Conservation (phyloP, 129 eudicot genomes). For the Flaveria linearis region DNA sequence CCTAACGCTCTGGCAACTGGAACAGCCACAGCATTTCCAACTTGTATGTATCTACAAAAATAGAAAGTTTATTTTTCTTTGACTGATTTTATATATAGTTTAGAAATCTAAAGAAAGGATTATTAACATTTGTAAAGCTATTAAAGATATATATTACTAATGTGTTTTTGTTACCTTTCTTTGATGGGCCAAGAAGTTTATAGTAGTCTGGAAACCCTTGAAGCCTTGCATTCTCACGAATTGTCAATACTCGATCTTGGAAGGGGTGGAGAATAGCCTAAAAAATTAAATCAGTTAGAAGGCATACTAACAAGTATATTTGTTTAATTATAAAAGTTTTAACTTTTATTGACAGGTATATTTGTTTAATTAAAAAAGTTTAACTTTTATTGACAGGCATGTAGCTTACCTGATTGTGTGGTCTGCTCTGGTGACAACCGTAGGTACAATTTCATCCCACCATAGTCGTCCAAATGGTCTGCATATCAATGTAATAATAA, state of each 20-base stretch:
- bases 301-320: slow-evolving; percentile 38
- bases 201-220: slow-evolving; percentile 88
- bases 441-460: slow-evolving; percentile 93
- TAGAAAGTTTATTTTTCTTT: not conserved
- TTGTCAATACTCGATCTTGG: slow-evolving; percentile 62
- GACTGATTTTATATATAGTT: not conserved
- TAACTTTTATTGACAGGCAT: slow-evolving; percentile 19
- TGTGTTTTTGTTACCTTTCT: slow-evolving; percentile 50
- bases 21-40: slow-evolving; percentile 83
- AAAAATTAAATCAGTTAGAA: not conserved
- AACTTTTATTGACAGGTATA: slow-evolving; percentile 40
- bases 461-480: slow-evolving; percentile 91
- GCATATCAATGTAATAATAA: not conserved
- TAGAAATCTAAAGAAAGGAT: too few species aligned
- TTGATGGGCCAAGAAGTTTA: slow-evolving; percentile 57
- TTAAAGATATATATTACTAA: not conserved
- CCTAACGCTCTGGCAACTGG: slow-evolving; percentile 87
- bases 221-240: slow-evolving; percentile 71
- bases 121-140: too few species aligned
- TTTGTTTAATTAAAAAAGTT: slow-evolving; percentile 7
- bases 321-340: not conserved
- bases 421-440: slow-evolving; percentile 82
- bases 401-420: slow-evolving; percentile 71
- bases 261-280: slow-evolving; percentile 64
- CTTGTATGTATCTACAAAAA: slow-evolving; percentile 60